These are phyloP conservation scores for Ilyonectria sp. DNA, from an alignment of 2,329 filamentous ascomycete species.

Conservation along the genomic window DNA sequence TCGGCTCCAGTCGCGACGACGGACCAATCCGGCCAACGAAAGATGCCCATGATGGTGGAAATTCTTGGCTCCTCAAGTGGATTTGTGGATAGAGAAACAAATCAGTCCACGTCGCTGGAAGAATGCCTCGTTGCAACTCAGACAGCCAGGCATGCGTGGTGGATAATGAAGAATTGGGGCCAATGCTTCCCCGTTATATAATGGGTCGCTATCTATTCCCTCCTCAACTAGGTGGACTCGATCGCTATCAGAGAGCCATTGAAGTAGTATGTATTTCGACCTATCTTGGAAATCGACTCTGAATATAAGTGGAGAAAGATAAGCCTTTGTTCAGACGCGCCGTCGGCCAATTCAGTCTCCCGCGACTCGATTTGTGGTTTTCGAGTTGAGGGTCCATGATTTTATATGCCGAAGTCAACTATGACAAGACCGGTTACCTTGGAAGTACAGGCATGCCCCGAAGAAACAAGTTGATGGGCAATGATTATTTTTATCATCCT, in stretches of 20 bases:
- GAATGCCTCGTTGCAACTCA: background rate
- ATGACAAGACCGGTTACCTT: too few relatives aligned
- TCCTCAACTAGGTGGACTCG: background rate
- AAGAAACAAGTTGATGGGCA: too few relatives aligned
- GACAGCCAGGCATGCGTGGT: background rate
- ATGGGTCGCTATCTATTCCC: background rate
- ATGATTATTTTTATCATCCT: background rate
- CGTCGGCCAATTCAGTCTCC: background rate
- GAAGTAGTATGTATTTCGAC: background rate
- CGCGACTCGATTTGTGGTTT: background rate
- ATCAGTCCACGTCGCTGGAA: background rate
- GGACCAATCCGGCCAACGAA: conserved; percentile 1
- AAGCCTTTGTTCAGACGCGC: background rate
- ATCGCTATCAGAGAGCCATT: background rate
- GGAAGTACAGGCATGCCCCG: too few relatives aligned
- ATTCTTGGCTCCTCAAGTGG: too few relatives aligned
- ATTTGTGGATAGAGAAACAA: too few relatives aligned
- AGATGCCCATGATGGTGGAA: background rate
- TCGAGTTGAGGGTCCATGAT: background rate
- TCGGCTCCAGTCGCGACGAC: conserved; percentile 15
- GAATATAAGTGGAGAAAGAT: conserved; percentile 1
- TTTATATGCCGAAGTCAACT: too few relatives aligned
- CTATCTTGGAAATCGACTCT: background rate
- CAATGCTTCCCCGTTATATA: background rate
- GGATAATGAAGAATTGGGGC: background rate